Percentiles rank a stretch among this genome's conserved stretches.
These are phyloP conservation scores for Penicillium manginii DNA, from an alignment of 495 filamentous ascomycete genomes.

Conservation along the genomic window DNA sequence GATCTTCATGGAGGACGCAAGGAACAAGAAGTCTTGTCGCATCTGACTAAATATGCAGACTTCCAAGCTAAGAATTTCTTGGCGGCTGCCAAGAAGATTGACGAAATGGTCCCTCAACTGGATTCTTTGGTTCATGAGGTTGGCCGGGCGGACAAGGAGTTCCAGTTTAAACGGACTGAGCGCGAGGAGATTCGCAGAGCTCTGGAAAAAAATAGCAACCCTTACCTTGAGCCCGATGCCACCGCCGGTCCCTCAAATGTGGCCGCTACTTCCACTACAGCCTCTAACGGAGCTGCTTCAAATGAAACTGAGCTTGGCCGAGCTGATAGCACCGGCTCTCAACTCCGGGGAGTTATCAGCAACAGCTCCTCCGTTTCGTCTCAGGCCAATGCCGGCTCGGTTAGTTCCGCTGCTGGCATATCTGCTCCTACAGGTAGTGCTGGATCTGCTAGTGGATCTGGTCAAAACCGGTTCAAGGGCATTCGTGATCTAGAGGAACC, in stretches of 20 bases:
- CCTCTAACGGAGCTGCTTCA: conserved; percentile 42
- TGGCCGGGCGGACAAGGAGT: conserved; percentile 90
- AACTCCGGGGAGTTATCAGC: conserved; percentile 55
- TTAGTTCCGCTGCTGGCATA: conserved; percentile 32
- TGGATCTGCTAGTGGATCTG: conserved; percentile 44
- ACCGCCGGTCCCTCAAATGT: conserved; percentile 29
- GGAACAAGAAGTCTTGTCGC: conserved; percentile 95
- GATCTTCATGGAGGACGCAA: conserved; percentile 96
- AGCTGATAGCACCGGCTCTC: conserved; percentile 72
- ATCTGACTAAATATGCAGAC: conserved; percentile 93
- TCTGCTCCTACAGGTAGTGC: conserved; percentile 39
- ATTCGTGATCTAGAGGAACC: conserved; percentile 90
- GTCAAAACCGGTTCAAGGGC: conserved; percentile 75
- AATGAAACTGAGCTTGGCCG: conserved; percentile 69
- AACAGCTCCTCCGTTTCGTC: conserved; percentile 53
- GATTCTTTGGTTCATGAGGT: conserved; percentile 92
- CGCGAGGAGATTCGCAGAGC: conserved; percentile 88
- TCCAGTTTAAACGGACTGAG: conserved; percentile 88
- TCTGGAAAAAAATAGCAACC: conserved; percentile 85
- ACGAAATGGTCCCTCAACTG: conserved; percentile 84
- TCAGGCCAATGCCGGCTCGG: conserved; percentile 43
- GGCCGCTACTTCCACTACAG: conserved; percentile 29
- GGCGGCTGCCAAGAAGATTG: conserved; percentile 80
- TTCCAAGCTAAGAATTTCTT: conserved; percentile 85
- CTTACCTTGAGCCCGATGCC: conserved; percentile 76